Evolutionary conservation across 371 early-diverging fungal species (phyloP), one percentile per base, ranked within the genome.

Genomic region (Syncephalastrum racemosum): DNA sequence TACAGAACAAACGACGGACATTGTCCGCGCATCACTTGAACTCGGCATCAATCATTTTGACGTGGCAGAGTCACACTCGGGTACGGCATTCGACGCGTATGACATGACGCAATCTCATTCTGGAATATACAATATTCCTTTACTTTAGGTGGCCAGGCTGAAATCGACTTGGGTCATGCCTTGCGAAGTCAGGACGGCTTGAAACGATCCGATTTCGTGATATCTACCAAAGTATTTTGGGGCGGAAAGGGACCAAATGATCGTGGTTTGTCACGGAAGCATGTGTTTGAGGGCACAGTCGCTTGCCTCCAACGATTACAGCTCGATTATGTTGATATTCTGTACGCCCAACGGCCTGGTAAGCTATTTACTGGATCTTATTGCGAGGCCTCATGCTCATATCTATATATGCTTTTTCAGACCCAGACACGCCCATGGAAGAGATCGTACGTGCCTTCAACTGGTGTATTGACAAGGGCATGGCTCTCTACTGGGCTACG

Each of bases 361-460:
- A 58, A 46, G 53, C 13, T 36, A 50, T 25, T 1, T 15, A 36
- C 7, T 43, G 43, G 22, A n/a, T 4, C 18, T 23, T 20, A 24
- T 46, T 22, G 16, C 18, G 19, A 20, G 42, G 41, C n/a, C 18
- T 1, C 39, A 52, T 41, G 53, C 4, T 22, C 20, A 31, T 16
- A 49, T 36, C 41, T 13, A 47, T 13, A 47, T 4, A 23, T 15
- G 4, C 39, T 55, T 4, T 46, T 23, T 24, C 44, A 78, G 79
- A 79, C 59, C 78, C 70, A 4, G 79, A 79, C 62, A 79, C 81
- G 25, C 89, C 89, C 16, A 91, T 91, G 90, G 90, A 91, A 63
- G 94, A 94, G 62, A 83, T 83, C 49, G 93, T 94, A 4, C 82
- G 94, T 18, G 94, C 92, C 2, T 94, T 94, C 67, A 91, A 91